Conservation (phyloP, 2,329 filamentous ascomycete species). For the Aspergillus hortae region DNA sequence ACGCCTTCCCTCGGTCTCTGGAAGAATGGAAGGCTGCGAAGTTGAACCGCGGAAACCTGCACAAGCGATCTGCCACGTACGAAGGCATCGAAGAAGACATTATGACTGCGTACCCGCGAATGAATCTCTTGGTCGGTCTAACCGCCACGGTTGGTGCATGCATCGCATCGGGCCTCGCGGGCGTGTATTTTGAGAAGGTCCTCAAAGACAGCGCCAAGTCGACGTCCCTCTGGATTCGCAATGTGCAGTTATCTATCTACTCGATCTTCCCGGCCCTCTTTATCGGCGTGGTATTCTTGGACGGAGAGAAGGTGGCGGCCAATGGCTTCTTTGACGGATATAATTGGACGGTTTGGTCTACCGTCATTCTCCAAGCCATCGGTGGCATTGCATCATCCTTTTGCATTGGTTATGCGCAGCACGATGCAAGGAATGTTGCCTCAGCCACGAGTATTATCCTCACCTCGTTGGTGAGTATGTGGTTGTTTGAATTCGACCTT, state of each 20-base stretch:
- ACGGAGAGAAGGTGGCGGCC: conserved; percentile 76
- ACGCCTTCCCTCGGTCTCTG: conserved; percentile 73
- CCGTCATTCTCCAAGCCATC: conserved; percentile 75
- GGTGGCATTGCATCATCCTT: conserved; percentile 82
- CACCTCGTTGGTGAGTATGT: conserved; percentile 79
- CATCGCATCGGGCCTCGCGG: conserved; percentile 75
- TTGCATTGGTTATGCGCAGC: conserved; percentile 78
- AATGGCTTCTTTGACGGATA: conserved; percentile 94
- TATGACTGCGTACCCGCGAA: conserved; percentile 49
- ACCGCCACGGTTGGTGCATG: conserved; percentile 75
- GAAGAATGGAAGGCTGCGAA: conserved; percentile 66
- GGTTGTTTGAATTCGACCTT: conserved; percentile 77
- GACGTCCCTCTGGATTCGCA: conserved; percentile 86
- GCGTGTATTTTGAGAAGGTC: conserved; percentile 71
- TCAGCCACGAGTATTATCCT: conserved; percentile 88
- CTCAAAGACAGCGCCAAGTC: conserved; percentile 76
- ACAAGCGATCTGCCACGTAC: conserved; percentile 79
- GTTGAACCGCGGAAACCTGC: conserved; percentile 47
- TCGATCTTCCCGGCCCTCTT: conserved; percentile 86
- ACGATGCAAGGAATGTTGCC: conserved; percentile 91
- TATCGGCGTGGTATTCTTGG: conserved; percentile 79
- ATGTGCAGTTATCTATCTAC: conserved; percentile 92
- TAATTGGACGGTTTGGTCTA: conserved; percentile 85
- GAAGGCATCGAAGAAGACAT: conserved; percentile 74
- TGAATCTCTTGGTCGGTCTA: conserved; percentile 78